phyloP scores from a whole-genome alignment of 1,284 basidiomycete species.

The Meira nashicola region DNA sequence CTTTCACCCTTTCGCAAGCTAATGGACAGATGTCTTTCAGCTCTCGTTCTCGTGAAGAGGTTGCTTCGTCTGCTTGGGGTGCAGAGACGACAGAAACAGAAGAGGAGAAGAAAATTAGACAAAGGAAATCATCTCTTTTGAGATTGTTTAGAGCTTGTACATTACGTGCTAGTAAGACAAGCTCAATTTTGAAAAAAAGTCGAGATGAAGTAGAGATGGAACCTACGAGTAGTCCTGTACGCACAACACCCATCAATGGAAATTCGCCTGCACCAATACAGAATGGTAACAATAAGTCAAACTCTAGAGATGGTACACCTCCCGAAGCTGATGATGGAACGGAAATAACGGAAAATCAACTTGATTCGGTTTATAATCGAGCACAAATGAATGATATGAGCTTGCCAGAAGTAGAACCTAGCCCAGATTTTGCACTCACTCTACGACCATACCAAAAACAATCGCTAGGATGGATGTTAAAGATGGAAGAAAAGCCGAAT shows the following conservation, averaged over 20 bases:
- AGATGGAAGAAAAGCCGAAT: conserved; percentile 63
- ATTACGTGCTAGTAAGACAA: conserved; percentile 35
- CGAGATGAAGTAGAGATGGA: conserved; percentile 57
- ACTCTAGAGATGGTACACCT: conserved; percentile 12
- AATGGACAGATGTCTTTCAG: not conserved
- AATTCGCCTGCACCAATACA: conserved; percentile 39
- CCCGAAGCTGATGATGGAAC: conserved; percentile 43
- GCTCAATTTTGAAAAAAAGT: conserved; percentile 44
- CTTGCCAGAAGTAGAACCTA: conserved; percentile 77
- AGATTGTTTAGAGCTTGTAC: conserved; percentile 46
- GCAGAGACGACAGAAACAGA: conserved; percentile 68
- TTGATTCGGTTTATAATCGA: conserved; percentile 57
- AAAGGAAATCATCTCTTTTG: conserved; percentile 62
- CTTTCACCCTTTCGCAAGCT: conserved; percentile 8
- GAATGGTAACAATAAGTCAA: conserved; percentile 48
- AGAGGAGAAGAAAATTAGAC: conserved; percentile 68
- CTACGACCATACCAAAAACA: conserved; percentile 87
- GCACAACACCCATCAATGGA: conserved; percentile 27
- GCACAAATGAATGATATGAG: conserved; percentile 69
- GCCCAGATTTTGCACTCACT: conserved; percentile 70
- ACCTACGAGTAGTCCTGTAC: conserved; percentile 29
- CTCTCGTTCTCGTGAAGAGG: not conserved
- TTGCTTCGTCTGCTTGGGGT: not conserved
- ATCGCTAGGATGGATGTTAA: conserved; percentile 91
- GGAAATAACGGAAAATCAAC: conserved; percentile 29